These are phyloP conservation scores for Entophlyctis helioformis DNA, from an alignment of 192 early-diverging fungal genomes.

Conservation along the genomic window DNA sequence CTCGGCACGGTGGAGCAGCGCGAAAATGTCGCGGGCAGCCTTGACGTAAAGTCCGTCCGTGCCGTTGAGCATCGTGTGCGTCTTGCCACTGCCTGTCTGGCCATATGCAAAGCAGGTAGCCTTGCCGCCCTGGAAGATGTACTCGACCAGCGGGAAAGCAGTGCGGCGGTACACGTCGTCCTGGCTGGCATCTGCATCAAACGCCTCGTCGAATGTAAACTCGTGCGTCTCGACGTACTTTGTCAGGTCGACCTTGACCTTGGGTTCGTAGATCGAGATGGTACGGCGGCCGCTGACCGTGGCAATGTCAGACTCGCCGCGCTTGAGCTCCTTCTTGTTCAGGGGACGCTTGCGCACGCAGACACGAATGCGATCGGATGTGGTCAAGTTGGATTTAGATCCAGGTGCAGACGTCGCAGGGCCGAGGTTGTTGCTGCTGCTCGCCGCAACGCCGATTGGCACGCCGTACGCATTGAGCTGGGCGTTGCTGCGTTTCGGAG, in stretches of 20 bases:
- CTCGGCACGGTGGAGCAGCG: slow-evolving; percentile 51
- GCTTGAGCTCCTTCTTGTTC: slow-evolving; percentile 71
- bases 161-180: slow-evolving; percentile 83
- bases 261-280: slow-evolving; percentile 85
- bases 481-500: slow-evolving; percentile 19
- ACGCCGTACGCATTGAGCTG: slow-evolving; percentile 68
- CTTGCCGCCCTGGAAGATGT: slow-evolving; percentile 90
- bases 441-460: slow-evolving; percentile 23
- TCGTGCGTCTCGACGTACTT: slow-evolving; percentile 89
- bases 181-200: slow-evolving; percentile 69
- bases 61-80: slow-evolving; percentile 90
- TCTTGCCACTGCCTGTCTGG: slow-evolving; percentile 78
- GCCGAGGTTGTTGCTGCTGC: background rate
- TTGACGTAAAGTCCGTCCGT: slow-evolving; percentile 81
- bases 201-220: slow-evolving; percentile 95
- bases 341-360: slow-evolving; percentile 94
- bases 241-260: slow-evolving; percentile 91
- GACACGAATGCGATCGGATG: slow-evolving; percentile 84
- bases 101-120: slow-evolving; percentile 96
- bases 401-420: background rate
- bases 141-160: slow-evolving; percentile 85
- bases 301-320: slow-evolving; percentile 79
- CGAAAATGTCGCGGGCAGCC: slow-evolving; percentile 87
- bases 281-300: slow-evolving; percentile 49
- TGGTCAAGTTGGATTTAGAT: slow-evolving; percentile 25